Evolutionary conservation across 352 stramenopile genomes (phyloP).

Genomic region (Thalassiosira ordinaria): DNA sequence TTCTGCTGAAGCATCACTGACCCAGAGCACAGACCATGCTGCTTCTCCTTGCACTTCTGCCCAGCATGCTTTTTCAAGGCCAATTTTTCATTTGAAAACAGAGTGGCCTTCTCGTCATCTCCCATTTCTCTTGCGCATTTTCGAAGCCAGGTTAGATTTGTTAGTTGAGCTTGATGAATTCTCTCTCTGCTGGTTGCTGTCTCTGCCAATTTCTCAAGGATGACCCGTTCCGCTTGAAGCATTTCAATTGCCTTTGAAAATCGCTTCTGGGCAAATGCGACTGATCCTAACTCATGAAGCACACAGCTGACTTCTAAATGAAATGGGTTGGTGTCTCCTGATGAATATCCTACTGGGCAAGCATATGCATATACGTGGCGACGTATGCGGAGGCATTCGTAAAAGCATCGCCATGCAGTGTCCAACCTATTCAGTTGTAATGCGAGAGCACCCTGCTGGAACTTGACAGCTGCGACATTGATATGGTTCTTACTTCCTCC

Average conservation of each 20-base stretch:
- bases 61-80: slow-evolving; percentile 45
- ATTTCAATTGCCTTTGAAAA: slow-evolving; percentile 57
- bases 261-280: slow-evolving; percentile 57
- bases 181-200: slow-evolving; percentile 40
- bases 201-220: slow-evolving; percentile 60
- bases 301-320: slow-evolving; percentile 73
- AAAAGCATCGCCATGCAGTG: too few species aligned
- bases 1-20: slow-evolving; percentile 45
- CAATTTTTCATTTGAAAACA: slow-evolving; percentile 47
- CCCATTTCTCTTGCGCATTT: slow-evolving; percentile 72
- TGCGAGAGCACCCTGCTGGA: slow-evolving; percentile 52
- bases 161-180: slow-evolving; percentile 61
- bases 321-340: slow-evolving; percentile 58
- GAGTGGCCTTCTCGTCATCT: slow-evolving; percentile 45
- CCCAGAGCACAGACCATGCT: slow-evolving; percentile 6
- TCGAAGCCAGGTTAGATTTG: slow-evolving; percentile 72
- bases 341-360: slow-evolving; percentile 11
- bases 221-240: slow-evolving; percentile 55
- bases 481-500: slow-evolving; percentile 66
- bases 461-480: slow-evolving; percentile 76
- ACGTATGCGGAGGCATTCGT: slow-evolving; percentile 65
- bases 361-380: slow-evolving; percentile 71
- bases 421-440: too few species aligned
- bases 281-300: slow-evolving; percentile 67
- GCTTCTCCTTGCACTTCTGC: slow-evolving; percentile 8